phyloP scores from a whole-genome alignment of 164 flowering plant genomes.

The Echeveria elegans region DNA sequence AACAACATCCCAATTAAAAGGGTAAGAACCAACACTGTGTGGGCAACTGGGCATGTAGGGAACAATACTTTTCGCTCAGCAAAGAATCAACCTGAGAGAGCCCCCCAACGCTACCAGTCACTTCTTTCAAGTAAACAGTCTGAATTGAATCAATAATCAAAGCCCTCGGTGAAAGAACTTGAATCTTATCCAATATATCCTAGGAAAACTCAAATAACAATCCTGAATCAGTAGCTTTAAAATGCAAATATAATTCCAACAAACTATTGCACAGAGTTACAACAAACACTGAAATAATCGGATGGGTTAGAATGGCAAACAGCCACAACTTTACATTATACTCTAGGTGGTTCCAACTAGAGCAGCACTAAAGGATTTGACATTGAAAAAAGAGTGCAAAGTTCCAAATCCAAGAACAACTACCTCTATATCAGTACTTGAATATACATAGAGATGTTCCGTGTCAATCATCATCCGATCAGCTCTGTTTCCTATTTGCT shows the following conservation, averaged over 20 bases:
- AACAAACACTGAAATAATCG: background rate
- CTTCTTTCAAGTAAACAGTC: constrained; percentile 74
- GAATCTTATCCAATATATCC: constrained; percentile 71
- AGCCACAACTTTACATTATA: background rate
- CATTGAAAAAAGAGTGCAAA: background rate
- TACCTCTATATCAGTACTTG: constrained; percentile 91
- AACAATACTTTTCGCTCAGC: background rate
- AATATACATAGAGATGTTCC: constrained; percentile 62
- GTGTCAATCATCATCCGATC: constrained; percentile 69
- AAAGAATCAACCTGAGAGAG: constrained; percentile 46
- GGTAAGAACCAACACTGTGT: background rate
- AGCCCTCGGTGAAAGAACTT: constrained; percentile 58
- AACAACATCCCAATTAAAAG: background rate
- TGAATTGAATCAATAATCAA: constrained; percentile 91
- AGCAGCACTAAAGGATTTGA: background rate
- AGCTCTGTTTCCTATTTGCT: constrained; percentile 90
- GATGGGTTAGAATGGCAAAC: background rate
- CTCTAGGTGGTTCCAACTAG: background rate
- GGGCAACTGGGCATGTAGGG: too few relatives aligned
- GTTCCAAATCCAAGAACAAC: constrained; percentile 7
- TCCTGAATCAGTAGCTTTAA: background rate
- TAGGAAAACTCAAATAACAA: constrained; percentile 17
- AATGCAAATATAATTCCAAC: background rate
- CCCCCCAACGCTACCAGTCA: constrained; percentile 82
- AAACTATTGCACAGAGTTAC: background rate